Conservation (phyloP, 306 rosid genomes). For the Castanea mollissima region DNA sequence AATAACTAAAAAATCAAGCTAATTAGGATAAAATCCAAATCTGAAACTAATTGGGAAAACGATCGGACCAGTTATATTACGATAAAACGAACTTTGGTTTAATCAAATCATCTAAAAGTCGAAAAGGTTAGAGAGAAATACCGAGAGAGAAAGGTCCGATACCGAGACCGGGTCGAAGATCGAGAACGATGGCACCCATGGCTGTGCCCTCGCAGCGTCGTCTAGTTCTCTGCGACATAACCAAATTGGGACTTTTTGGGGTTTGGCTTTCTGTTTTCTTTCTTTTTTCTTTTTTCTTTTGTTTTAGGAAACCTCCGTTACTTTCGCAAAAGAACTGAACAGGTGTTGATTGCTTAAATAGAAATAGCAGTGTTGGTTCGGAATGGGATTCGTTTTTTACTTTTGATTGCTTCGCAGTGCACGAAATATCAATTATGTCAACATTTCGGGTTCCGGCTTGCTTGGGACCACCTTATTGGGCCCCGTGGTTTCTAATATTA, state of each 20-base stretch:
- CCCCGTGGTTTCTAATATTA: too few relatives aligned
- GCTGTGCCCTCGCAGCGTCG: constrained; percentile 99
- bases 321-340: constrained; percentile 36
- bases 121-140: constrained; percentile 5
- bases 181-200: constrained; percentile 98
- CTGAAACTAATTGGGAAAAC: neutral
- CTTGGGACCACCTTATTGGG: too few relatives aligned
- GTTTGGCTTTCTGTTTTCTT: too few relatives aligned
- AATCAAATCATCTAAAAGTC: neutral
- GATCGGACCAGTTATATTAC: neutral
- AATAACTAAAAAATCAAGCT: neutral
- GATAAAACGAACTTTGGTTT: neutral
- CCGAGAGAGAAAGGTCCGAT: constrained; percentile 91
- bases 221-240: constrained; percentile 75
- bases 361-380: neutral
- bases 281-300: neutral
- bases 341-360: constrained; percentile 23
- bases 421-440: neutral
- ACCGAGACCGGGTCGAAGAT: constrained; percentile 88
- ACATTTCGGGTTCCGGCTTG: neutral
- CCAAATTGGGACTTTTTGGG: neutral
- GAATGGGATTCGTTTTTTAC: too few relatives aligned
- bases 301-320: constrained; percentile 26
- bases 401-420: neutral
- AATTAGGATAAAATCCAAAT: neutral